Evolutionary conservation across 768 basidiomycete genomes (phyloP), one percentile per base, ranked within the genome.

Genomic region (Podaxis rugospora): DNA sequence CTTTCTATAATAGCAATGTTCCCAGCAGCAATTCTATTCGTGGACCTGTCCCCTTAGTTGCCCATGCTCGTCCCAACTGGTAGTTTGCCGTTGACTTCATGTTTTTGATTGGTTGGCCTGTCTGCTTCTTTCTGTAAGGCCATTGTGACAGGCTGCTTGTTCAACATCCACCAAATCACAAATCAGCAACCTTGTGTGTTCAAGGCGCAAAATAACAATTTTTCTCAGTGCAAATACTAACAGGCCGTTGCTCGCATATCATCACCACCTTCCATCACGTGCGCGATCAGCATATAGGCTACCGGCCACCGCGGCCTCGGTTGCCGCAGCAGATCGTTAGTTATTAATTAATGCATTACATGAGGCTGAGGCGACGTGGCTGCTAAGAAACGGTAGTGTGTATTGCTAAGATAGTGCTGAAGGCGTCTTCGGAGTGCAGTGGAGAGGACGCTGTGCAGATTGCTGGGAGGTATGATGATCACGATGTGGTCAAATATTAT

Each of bases 1-100:
- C 35, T 14, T 37, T 51, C 51, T 32, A 6, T 39, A 59, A 59
- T 59, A 59, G 36, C 50, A 37, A 5, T 47, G 49, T 57, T 50
- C 47, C 47, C 57, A 13, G 28, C 36, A 39, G 11, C 37, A 21
- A n/a, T 39, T n/a, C 35, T 37, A 23, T 32, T 32, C 36, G 16
- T 14, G 36, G 35, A 39, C 13, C 6, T 37, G 35, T 37, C 37
- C 18, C 21, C 13, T 21, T n/a, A 37, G 52, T 4, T 7, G 35
- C 18, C 35, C 23, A 23, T 23, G 21, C 13, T 27, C 36, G 3
- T 44, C 25, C 16, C 6, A 42, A 9, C 14, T 7, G 21, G 16
- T n/a, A 1, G 28, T n/a, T 23, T 32, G 36, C 6, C 25, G 54
- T 40, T 28, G 54, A 55, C 40, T 21, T 44, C n/a, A n/a, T 7